Evolutionary conservation across 2,329 filamentous ascomycete genomes (phyloP), one percentile per base, ranked within the genome.

Genomic region (Fusarium devonianum): DNA sequence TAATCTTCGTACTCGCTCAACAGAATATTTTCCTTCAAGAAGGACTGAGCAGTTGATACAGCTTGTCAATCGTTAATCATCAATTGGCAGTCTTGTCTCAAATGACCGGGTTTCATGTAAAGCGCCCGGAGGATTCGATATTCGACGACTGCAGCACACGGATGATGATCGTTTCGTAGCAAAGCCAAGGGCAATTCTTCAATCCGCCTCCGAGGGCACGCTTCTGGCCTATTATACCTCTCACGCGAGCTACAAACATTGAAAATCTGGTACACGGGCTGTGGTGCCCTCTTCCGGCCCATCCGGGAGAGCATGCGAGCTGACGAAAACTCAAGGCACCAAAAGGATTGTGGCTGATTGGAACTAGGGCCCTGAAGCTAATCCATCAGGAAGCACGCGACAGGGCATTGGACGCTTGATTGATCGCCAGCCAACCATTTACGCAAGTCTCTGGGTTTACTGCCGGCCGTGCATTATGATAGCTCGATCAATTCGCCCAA

Each of bases 241-340:
- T 43, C 39, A 42, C 33, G 21, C 42, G 28, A 36, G 39, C 55
- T 46, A 45, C 19, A 18, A 51, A 17, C 25, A 48, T 30, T 25
- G 44, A 36, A 33, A 23, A 45, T 43, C 39, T 43, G 34, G 38
- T 49, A 32, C 52, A 42, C 48, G 47, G 49, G 45, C 40, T 48
- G 30, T 40, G 44, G 56, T 36, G 44, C 41, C 38, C 37, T 48
- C 36, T 51, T 52, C 56, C 60, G 60, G 60, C 49, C 54, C 39
- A 52, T 45, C 60, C 60, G 60, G 60, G 41, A 52, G 35, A 36
- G 42, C 25, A 47, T 49, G 60, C 37, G 48, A 50, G 40, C 49
- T 50, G 55, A 58, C 45, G 54, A 61, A 59, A 35, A 28, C n/a
- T n/a, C n/a, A n/a, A 25, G 22, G 22, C 7, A 25, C 22, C 22